Conservation (phyloP, 2,329 filamentous ascomycete species). For the Podosphaera xanthii region DNA sequence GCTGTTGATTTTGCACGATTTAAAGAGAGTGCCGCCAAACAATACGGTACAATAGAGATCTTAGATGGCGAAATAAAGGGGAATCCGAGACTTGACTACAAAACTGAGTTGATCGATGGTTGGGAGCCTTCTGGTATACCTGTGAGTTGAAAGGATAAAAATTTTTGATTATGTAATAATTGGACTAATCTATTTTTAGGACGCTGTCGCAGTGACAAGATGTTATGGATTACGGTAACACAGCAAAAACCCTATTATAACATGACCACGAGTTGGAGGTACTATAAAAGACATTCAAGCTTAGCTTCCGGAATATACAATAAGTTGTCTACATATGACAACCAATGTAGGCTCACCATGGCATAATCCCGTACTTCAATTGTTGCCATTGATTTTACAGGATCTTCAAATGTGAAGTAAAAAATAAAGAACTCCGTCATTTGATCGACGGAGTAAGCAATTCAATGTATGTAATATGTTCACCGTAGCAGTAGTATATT, state of each 20-base stretch:
- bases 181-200: neutral
- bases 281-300: too few species aligned
- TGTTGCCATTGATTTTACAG: too few species aligned
- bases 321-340: too few species aligned
- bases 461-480: too few species aligned
- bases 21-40: neutral
- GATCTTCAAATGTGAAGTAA: too few species aligned
- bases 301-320: too few species aligned
- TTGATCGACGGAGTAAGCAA: too few species aligned
- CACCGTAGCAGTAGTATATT: too few species aligned
- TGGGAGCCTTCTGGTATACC: constrained; percentile 45
- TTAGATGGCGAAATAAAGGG: constrained; percentile 18
- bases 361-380: too few species aligned
- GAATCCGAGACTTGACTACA: constrained; percentile 42
- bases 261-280: too few species aligned
- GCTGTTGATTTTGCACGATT: constrained; percentile 10
- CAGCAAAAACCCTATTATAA: neutral
- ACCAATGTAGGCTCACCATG: too few species aligned
- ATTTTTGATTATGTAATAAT: neutral
- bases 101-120: constrained; percentile 38
- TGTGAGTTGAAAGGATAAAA: constrained; percentile 10
- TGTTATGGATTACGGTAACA: neutral
- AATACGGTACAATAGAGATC: constrained; percentile 15
- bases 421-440: too few species aligned
- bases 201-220: neutral